Base-by-base conservation (phyloP, 768 basidiomycete species). In the Calocera viscosa region DNA sequence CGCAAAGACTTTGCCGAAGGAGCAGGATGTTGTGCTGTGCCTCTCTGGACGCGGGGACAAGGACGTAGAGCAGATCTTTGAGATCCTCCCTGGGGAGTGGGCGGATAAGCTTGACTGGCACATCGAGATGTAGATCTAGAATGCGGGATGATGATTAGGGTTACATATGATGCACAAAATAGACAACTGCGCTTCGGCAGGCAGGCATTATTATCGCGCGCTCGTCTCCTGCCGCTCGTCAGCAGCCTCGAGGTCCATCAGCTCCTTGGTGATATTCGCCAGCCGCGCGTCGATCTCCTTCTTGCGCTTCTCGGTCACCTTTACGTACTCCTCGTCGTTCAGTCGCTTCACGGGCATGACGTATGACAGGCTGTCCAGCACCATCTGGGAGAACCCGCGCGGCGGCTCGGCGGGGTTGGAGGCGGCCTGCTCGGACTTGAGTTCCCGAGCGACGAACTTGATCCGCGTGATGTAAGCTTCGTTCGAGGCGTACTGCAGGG, bases 11-110 rank as follows among this genome's bases (percentile, higher is more conserved):
- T 74, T 98, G 72, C 82, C 90, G 0, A 89, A 89, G 73, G 91
- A 94, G 67, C 77, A 85, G 43, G 89, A 97, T 76, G 78, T 99
- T 38, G 93, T 98, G 63, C 86, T 98, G 91, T 96, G 93, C 73
- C 79, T 97, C 64, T 94, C 91, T 65, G 95, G 95, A 64, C 86
- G 95, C 69, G 96, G 96, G 19, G 94, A 98, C 77, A 98, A 98
- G 77, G 95, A 99, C 73, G 96, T 99, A 2, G 90, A 95, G 71
- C 90, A 98, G 73, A 94, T 99, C 67, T 93, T 89, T n/a, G 79
- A 94, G 72, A 80, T 97, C 41, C 80, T 99, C 66, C 95, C 95
- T 12, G 83, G 83, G 66, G 90, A 95, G 77, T 97, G 94, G 95
- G 93, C 90, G 12, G 88, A 96, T 72, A 86, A 78, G 71, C 82